phyloP scores from a whole-genome alignment of 768 basidiomycete species.

The Russula griseocarnosa region DNA sequence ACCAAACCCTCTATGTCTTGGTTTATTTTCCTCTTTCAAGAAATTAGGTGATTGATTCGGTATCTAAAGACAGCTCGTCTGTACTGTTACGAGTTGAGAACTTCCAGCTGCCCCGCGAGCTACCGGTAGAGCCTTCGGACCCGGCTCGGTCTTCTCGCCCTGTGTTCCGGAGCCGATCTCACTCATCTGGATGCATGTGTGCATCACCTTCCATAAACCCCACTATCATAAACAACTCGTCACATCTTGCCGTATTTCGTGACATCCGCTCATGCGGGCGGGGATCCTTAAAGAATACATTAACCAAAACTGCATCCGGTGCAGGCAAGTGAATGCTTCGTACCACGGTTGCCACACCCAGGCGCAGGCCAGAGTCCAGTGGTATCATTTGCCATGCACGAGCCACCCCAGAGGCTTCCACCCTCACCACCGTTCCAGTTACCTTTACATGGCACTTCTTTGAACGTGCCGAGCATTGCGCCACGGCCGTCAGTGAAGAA shows the following conservation, averaged over 20 bases:
- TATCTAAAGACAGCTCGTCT: too few species aligned
- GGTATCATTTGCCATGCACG: slow-evolving; percentile 47
- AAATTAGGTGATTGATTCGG: too few species aligned
- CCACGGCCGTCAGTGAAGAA: slow-evolving; percentile 53
- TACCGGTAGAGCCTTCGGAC: background rate
- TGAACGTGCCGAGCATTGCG: slow-evolving; percentile 50
- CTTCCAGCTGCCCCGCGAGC: background rate
- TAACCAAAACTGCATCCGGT: background rate
- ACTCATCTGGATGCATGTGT: background rate
- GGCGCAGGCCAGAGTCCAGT: slow-evolving; percentile 49
- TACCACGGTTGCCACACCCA: slow-evolving; percentile 55
- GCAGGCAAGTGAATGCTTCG: background rate
- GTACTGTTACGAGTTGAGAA: background rate
- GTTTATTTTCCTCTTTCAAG: too few species aligned
- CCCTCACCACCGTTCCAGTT: slow-evolving; percentile 54
- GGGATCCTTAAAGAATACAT: slow-evolving; percentile 1
- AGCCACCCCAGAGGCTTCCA: slow-evolving; percentile 42
- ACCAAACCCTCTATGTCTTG: too few species aligned
- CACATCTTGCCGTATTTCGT: background rate
- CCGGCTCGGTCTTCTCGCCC: background rate
- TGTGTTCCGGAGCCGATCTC: background rate
- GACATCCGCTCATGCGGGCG: slow-evolving; percentile 5
- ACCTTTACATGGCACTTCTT: slow-evolving; percentile 51
- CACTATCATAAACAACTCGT: background rate
- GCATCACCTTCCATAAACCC: background rate